These are phyloP conservation scores for Blastobotrys malaysiensis DNA, from an alignment of 1,139 yeast species.

Conservation along the genomic window DNA sequence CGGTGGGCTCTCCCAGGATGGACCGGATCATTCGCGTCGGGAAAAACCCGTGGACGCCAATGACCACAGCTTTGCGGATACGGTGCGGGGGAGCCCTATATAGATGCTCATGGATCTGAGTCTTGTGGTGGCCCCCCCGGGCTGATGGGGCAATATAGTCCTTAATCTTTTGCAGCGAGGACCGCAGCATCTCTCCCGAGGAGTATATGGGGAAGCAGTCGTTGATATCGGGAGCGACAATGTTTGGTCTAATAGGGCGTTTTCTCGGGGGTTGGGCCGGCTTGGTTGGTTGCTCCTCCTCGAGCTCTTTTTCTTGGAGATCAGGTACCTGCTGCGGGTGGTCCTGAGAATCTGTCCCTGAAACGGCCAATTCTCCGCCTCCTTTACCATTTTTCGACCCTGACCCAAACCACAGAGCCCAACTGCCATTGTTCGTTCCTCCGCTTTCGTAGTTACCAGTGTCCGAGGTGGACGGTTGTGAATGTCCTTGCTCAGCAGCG, in stretches of 20 bases:
- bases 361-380: slow-evolving; percentile 30
- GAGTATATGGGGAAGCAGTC: slow-evolving; percentile 26
- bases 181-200: slow-evolving; percentile 18
- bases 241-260: slow-evolving; percentile 23
- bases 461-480: neutral
- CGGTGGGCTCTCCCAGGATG: slow-evolving; percentile 86
- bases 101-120: slow-evolving; percentile 19
- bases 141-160: slow-evolving; percentile 19
- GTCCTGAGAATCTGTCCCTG: slow-evolving; percentile 36
- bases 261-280: slow-evolving; percentile 8
- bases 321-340: slow-evolving; percentile 25
- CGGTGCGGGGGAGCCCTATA: slow-evolving; percentile 20
- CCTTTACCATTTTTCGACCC: slow-evolving; percentile 22
- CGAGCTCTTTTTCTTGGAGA: neutral
- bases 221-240: slow-evolving; percentile 29
- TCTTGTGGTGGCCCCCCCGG: slow-evolving; percentile 11
- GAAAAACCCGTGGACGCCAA: slow-evolving; percentile 95
- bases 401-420: slow-evolving; percentile 35
- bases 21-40: slow-evolving; percentile 84
- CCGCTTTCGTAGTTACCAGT: neutral
- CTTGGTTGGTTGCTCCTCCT: slow-evolving; percentile 1
- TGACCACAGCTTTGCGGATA: slow-evolving; percentile 54
- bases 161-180: slow-evolving; percentile 22
- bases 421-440: slow-evolving; percentile 1
- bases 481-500: neutral